Conservation (phyloP, 345 rosid genomes). For the Eucalyptus sp. region DNA sequence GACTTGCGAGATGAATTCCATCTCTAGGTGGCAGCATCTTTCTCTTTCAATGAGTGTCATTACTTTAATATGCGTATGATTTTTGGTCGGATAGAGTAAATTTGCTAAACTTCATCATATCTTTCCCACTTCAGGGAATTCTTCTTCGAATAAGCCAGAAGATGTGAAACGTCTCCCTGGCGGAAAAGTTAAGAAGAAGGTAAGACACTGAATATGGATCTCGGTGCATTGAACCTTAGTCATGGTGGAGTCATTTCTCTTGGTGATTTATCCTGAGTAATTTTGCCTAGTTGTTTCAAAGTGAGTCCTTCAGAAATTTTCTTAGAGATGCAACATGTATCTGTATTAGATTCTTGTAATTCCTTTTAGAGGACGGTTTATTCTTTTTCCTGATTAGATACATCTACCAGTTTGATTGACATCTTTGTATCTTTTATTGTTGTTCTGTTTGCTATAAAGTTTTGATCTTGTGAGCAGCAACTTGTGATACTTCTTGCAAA, state of each 20-base stretch:
- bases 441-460: background rate
- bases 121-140: slow-evolving; percentile 14
- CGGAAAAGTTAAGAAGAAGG: slow-evolving; percentile 92
- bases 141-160: slow-evolving; percentile 42
- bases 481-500: background rate
- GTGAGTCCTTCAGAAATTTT: background rate
- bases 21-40: background rate
- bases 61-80: background rate
- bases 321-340: background rate
- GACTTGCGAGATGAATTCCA: background rate
- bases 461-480: background rate
- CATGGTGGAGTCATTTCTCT: background rate
- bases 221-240: background rate
- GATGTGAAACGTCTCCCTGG: slow-evolving; percentile 94
- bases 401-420: background rate
- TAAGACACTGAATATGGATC: slow-evolving; percentile 8
- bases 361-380: background rate
- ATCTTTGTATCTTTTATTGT: background rate
- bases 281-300: background rate
- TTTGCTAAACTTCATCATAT: background rate
- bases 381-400: background rate
- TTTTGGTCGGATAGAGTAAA: background rate
- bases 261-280: background rate
- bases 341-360: background rate
- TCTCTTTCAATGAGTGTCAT: background rate